These are phyloP conservation scores for thale cress (Arabidopsis thaliana) DNA, from an alignment of 345 rosid species.

Conservation along the genomic window DNA sequence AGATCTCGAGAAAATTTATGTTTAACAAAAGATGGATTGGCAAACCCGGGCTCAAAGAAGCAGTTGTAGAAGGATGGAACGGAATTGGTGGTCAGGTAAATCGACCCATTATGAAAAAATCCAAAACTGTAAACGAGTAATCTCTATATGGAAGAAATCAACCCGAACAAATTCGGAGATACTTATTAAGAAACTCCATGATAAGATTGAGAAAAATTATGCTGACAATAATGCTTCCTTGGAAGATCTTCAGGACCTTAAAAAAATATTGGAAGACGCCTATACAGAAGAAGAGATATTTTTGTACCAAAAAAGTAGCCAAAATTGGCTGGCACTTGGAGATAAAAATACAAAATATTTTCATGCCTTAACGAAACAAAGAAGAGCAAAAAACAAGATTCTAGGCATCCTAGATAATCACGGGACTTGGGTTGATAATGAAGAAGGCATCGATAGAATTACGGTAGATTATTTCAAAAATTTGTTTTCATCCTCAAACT, in stretches of 20 bases:
- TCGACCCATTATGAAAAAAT: fast-evolving
- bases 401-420: not conserved
- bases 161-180: not conserved
- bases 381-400: not conserved
- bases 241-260: no score
- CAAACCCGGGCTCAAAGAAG: not conserved
- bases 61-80: not conserved
- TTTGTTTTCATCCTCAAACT: not conserved
- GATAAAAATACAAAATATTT: not conserved
- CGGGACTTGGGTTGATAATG: no score
- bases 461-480: no score
- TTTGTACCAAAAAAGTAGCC: not conserved
- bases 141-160: not conserved
- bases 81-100: no score
- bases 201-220: no score
- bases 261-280: not conserved
- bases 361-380: not conserved
- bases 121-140: fast-evolving
- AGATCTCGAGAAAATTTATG: not conserved
- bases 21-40: not conserved
- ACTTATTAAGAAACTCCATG: not conserved
- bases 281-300: not conserved
- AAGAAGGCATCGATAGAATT: no score
- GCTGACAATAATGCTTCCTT: not conserved
- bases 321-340: not conserved